Conservation (phyloP, 2,329 filamentous ascomycete genomes). For the Colletotrichum tabaci region DNA sequence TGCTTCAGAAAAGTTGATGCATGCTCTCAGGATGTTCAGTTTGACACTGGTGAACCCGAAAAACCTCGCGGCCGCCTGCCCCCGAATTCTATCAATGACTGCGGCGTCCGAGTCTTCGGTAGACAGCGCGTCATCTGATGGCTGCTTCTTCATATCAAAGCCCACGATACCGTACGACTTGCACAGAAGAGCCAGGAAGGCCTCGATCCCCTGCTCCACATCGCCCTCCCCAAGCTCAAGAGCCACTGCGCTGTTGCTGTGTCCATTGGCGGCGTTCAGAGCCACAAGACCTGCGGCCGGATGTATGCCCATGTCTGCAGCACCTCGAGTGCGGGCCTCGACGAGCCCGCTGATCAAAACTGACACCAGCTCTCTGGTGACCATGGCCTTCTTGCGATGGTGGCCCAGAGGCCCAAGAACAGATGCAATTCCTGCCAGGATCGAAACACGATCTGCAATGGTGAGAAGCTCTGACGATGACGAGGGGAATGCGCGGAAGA, state of each 20-base stretch:
- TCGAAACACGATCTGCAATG: slow-evolving; percentile 81
- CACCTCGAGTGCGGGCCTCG: slow-evolving; percentile 91
- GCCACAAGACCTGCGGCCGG: slow-evolving; percentile 89
- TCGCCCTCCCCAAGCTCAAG: slow-evolving; percentile 76
- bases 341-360: slow-evolving; percentile 88
- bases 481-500: slow-evolving; percentile 81
- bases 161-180: slow-evolving; percentile 76
- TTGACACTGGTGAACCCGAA: slow-evolving; percentile 89
- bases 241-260: slow-evolving; percentile 65
- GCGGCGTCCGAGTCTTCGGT: slow-evolving; percentile 65
- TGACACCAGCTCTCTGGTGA: slow-evolving; percentile 87
- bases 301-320: slow-evolving; percentile 96
- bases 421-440: slow-evolving; percentile 89
- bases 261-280: slow-evolving; percentile 70
- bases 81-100: slow-evolving; percentile 71
- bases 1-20: slow-evolving; percentile 94
- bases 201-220: slow-evolving; percentile 76
- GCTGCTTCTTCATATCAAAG: slow-evolving; percentile 56
- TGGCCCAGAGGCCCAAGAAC: slow-evolving; percentile 85
- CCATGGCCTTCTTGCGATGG: slow-evolving; percentile 90
- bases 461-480: slow-evolving; percentile 77
- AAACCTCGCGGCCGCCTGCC: slow-evolving; percentile 69
- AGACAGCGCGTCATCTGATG: slow-evolving; percentile 45
- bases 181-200: slow-evolving; percentile 73
- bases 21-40: slow-evolving; percentile 88